phyloP scores from a whole-genome alignment of 2,329 filamentous ascomycete species.

The Tolypocladium sp. region DNA sequence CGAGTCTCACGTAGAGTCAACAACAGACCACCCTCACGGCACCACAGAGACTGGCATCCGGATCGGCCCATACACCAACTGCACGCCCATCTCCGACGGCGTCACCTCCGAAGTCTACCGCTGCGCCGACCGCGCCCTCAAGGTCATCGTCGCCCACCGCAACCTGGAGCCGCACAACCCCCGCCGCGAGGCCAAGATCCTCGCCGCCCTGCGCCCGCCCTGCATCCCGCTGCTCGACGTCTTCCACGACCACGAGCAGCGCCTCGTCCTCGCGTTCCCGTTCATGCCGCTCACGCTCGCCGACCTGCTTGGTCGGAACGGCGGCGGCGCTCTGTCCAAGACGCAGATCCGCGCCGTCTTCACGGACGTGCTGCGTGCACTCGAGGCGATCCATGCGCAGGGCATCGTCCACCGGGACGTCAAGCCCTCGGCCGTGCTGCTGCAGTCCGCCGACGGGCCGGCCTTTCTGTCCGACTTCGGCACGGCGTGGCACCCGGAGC shows the following conservation, averaged over 20 bases:
- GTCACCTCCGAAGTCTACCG: conserved; percentile 80
- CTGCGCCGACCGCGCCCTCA: conserved; percentile 58
- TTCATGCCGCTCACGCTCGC: conserved; percentile 69
- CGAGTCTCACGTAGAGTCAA: too few species aligned
- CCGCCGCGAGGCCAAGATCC: conserved; percentile 66
- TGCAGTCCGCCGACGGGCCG: conserved; percentile 57
- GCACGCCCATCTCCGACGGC: conserved; percentile 52
- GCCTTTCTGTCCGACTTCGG: conserved; percentile 87
- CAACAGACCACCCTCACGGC: background rate
- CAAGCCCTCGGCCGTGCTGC: conserved; percentile 83
- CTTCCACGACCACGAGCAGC: conserved; percentile 61
- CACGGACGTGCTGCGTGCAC: conserved; percentile 58
- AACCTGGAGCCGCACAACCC: conserved; percentile 78
- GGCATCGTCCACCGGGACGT: conserved; percentile 88
- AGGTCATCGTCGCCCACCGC: conserved; percentile 69
- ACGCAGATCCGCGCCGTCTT: conserved; percentile 37
- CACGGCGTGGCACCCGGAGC: conserved; percentile 68
- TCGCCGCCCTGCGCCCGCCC: conserved; percentile 47
- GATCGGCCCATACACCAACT: conserved; percentile 46
- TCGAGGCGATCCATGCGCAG: conserved; percentile 60
- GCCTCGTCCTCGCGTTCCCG: conserved; percentile 75
- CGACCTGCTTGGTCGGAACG: conserved; percentile 46
- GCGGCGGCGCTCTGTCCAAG: conserved; percentile 16
- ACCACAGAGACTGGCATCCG: conserved; percentile 22
- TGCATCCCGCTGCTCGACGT: conserved; percentile 62